A percentile compares a stretch with the other conserved stretches of the same genome.
Evolutionary conservation across 1,284 basidiomycete species (phyloP).

Genomic region (Apiotrichum brassicae): DNA sequence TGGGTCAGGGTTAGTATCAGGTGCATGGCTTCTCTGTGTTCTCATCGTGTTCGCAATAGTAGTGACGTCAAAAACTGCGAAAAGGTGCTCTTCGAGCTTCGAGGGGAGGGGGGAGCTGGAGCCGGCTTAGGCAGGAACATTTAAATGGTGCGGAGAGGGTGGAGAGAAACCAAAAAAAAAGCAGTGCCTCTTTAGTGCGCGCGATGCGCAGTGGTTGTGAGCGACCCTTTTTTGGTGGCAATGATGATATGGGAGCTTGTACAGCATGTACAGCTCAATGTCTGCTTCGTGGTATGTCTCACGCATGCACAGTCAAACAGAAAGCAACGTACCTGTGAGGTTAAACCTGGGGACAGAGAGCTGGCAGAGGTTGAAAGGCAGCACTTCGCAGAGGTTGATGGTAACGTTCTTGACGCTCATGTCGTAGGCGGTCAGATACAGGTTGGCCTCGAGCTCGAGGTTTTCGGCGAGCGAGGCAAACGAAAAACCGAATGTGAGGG

Average conservation of each 20-base stretch:
- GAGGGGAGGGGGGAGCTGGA: too few species aligned
- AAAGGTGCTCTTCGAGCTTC: too few species aligned
- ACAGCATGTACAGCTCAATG: too few species aligned
- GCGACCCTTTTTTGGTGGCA: too few species aligned
- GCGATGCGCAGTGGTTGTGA: not conserved
- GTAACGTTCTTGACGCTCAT: slow-evolving; percentile 68
- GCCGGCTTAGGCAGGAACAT: too few species aligned
- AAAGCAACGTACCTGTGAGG: slow-evolving; percentile 58
- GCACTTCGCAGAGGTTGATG: slow-evolving; percentile 61
- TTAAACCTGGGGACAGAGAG: slow-evolving; percentile 65
- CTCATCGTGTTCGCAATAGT: too few species aligned
- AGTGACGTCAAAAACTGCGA: too few species aligned
- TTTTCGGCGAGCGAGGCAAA: slow-evolving; percentile 52
- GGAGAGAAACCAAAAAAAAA: not conserved
- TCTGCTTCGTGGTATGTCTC: not conserved
- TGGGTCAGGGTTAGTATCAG: slow-evolving; percentile 10
- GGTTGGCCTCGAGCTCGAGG: slow-evolving; percentile 68
- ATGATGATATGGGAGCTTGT: too few species aligned
- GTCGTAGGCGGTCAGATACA: slow-evolving; percentile 77
- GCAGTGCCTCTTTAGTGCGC: not conserved
- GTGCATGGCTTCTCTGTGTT: too few species aligned
- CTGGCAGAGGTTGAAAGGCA: slow-evolving; percentile 75
- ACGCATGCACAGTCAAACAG: not conserved
- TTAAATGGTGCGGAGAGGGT: too few species aligned
- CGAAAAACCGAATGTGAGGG: slow-evolving; percentile 36